Evolutionary conservation across 1,139 yeast species (phyloP).

Genomic region (Debaryomyces psychrophilus): DNA sequence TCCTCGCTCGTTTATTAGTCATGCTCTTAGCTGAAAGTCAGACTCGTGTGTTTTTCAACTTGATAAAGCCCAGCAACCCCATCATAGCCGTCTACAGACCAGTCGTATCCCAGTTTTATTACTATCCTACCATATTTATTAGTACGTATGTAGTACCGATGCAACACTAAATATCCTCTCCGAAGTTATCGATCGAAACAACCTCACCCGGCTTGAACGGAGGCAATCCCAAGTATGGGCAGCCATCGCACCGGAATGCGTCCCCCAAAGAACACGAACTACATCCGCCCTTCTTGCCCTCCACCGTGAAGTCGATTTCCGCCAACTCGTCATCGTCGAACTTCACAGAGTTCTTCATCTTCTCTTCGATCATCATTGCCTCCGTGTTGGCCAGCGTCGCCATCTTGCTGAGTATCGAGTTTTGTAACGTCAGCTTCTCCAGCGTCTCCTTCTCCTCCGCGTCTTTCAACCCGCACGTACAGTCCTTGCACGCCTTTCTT

Average conservation of each 20-base stretch:
- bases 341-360: conserved; percentile 52
- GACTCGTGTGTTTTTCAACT: too few relatives aligned
- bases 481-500: conserved; percentile 92
- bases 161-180: conserved; percentile 44
- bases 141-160: background rate
- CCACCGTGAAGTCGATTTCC: conserved; percentile 92
- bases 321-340: conserved; percentile 69
- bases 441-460: conserved; percentile 60
- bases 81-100: too few relatives aligned
- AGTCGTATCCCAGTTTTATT: background rate
- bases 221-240: conserved; percentile 95
- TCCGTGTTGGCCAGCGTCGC: conserved; percentile 57
- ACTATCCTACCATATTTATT: background rate
- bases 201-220: conserved; percentile 97
- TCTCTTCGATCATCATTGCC: conserved; percentile 56
- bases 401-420: conserved; percentile 48
- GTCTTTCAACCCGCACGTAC: conserved; percentile 95
- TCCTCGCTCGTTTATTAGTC: too few relatives aligned
- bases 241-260: conserved; percentile 97
- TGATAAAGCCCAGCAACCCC: too few relatives aligned
- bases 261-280: conserved; percentile 97
- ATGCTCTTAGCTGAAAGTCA: too few relatives aligned
- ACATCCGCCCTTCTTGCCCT: conserved; percentile 95
- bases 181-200: conserved; percentile 54
- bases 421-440: conserved; percentile 52